phyloP scores from a whole-genome alignment of 331 rosid genomes.

The Cucumis variabilis region DNA sequence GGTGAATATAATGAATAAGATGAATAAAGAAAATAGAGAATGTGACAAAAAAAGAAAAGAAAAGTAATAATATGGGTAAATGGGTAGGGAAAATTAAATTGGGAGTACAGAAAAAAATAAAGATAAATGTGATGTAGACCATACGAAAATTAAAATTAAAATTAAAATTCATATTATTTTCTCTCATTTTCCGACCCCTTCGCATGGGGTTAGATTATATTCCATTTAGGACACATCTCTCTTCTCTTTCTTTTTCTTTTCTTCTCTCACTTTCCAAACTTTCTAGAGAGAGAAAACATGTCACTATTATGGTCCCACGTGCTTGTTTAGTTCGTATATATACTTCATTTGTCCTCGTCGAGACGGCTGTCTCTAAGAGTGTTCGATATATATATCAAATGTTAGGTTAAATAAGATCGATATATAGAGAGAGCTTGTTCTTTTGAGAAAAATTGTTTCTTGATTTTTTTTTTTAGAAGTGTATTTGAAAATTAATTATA shows the following conservation, averaged over 20 bases:
- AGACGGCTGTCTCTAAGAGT: too few relatives aligned
- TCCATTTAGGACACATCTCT: not conserved
- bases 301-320: not conserved
- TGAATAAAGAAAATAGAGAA: not conserved
- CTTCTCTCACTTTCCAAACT: not conserved
- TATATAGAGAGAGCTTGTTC: too few relatives aligned
- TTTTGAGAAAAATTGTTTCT: too few relatives aligned
- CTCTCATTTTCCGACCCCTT: not conserved
- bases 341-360: too few relatives aligned
- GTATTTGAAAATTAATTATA: too few relatives aligned
- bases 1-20: not conserved
- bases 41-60: not conserved
- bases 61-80: not conserved
- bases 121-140: slow-evolving; percentile 18
- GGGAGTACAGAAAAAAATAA: not conserved
- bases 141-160: not conserved
- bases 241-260: too few relatives aligned
- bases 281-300: not conserved
- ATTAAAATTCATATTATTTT: not conserved
- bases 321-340: not conserved
- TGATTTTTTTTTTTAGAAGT: too few relatives aligned
- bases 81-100: not conserved
- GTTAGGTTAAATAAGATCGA: too few relatives aligned
- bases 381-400: too few relatives aligned
- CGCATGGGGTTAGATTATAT: not conserved